Evolutionary conservation across 441 rosid species (phyloP).

Genomic region (Raphanus hybrid): DNA sequence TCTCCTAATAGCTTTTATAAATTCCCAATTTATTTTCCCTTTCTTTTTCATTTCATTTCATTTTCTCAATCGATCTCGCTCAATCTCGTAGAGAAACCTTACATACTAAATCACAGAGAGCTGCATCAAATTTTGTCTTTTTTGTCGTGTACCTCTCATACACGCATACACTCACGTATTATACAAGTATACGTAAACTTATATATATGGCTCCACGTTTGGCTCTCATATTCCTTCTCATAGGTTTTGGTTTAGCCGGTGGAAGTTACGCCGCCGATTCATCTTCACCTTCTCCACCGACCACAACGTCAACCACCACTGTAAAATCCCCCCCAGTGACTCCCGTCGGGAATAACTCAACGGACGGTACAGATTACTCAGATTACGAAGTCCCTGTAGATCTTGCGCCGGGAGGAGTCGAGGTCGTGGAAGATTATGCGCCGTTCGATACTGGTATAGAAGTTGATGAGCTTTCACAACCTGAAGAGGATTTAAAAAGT

Average conservation of each 20-base stretch:
- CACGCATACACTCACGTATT: neutral
- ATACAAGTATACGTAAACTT: neutral
- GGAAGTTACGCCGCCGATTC: slow-evolving; percentile 20
- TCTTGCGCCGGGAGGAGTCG: slow-evolving; percentile 34
- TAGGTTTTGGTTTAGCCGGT: slow-evolving; percentile 19
- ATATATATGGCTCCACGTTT: slow-evolving; percentile 21
- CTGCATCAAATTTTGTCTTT: no score
- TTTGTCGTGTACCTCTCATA: neutral
- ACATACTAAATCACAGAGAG: no score
- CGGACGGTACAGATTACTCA: slow-evolving; percentile 28
- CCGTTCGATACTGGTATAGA: slow-evolving; percentile 5
- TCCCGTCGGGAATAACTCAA: neutral
- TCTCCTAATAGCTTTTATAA: no score
- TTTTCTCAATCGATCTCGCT: no score
- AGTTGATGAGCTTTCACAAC: slow-evolving; percentile 25
- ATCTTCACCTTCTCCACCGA: slow-evolving; percentile 32
- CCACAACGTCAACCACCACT: slow-evolving; percentile 16
- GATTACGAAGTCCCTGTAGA: slow-evolving; percentile 38
- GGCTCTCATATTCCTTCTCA: slow-evolving; percentile 3
- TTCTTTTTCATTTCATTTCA: no score
- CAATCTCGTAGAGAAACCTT: no score
- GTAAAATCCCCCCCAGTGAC: neutral
- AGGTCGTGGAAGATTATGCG: slow-evolving; percentile 31
- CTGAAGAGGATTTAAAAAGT: slow-evolving; percentile 4
- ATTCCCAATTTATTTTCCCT: no score